Evolutionary conservation across 1,139 yeast species (phyloP).

Genomic region (Kurtzmaniella quercitrusa): DNA sequence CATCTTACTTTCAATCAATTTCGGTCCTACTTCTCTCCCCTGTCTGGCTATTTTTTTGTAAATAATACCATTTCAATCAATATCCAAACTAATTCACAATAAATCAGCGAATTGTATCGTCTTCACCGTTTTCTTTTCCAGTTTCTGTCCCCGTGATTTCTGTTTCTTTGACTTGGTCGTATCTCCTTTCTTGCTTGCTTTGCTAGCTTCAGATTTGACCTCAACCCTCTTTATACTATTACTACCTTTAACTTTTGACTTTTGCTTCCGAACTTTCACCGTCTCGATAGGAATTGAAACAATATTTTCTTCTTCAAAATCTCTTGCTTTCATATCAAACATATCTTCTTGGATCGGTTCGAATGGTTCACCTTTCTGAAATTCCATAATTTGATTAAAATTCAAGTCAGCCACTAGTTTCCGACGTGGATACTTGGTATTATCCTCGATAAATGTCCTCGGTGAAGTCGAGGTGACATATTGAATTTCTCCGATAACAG

Average conservation of each 20-base stretch:
- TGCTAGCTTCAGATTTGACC: too few species aligned
- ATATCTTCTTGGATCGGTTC: neutral
- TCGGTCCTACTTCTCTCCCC: neutral
- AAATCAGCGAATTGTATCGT: constrained; percentile 17
- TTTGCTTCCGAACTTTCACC: neutral
- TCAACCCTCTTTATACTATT: constrained; percentile 4
- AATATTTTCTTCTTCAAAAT: neutral
- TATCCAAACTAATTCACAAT: constrained; percentile 4
- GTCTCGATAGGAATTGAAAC: constrained; percentile 1
- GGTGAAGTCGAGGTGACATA: constrained; percentile 22
- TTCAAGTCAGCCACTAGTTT: constrained; percentile 24
- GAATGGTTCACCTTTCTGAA: neutral
- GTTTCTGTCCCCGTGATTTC: constrained; percentile 1
- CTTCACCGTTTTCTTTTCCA: constrained; percentile 16
- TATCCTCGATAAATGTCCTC: constrained; percentile 18
- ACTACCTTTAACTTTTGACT: neutral
- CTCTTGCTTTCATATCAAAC: constrained; percentile 1
- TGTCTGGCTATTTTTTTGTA: neutral
- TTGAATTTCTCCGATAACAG: constrained; percentile 12
- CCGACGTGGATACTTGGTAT: constrained; percentile 18
- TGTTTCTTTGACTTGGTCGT: constrained; percentile 6
- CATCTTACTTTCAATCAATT: neutral
- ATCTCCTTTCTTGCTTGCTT: neutral
- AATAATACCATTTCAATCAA: neutral
- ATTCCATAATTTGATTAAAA: constrained; percentile 20